Base-by-base conservation (phyloP, 495 filamentous ascomycete genomes). In the Lichina pygmaea region DNA sequence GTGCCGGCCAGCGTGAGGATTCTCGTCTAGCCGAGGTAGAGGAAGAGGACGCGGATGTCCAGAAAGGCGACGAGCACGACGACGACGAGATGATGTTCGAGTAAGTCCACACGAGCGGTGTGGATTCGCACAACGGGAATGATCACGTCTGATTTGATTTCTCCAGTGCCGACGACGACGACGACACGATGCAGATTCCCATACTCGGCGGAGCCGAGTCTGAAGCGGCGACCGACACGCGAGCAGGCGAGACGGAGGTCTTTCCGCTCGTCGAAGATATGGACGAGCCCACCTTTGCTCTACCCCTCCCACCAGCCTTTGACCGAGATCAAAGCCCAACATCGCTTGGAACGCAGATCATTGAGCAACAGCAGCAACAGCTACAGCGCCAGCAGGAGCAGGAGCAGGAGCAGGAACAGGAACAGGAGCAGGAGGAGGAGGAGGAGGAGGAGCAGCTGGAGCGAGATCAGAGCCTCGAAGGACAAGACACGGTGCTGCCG, bases 271-370 rank as follows among this genome's bases (percentile, higher is more conserved):
- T 33, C 11, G 7, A 44, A 15, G 58, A 51, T 16, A 43, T 45
- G 41, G 46, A 44, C 9, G 51, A 58, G 9, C 47, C 47, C 8
- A 51, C 49, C 8, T 58, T 58, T 41, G 49, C 58, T 0, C 52
- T 57, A 34, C 48, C 45, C 5, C 44, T 57, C 7, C 53, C 51
- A 30, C 51, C 42, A 34, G 42, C 52, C 24, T 24, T 24, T 24
- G 24, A 24, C 24, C 24, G 24, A 24, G 24, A 24, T 24, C 24
- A 24, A 24, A 24, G 4, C 24, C 24, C 24, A 4, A 24, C 24
- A 2, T 24, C 4, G 24, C 4, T 4, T 1, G 2, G 2, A 24
- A 24, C 24, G 24, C 24, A 24, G 24, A 4, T 24, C 24, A 24
- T 24, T 4, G 2, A 24, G 4, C 24, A 24, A 24, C 24, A 24